These are phyloP conservation scores for Ceratocystis cubensis DNA, from an alignment of 2,329 filamentous ascomycete species.

Conservation along the genomic window DNA sequence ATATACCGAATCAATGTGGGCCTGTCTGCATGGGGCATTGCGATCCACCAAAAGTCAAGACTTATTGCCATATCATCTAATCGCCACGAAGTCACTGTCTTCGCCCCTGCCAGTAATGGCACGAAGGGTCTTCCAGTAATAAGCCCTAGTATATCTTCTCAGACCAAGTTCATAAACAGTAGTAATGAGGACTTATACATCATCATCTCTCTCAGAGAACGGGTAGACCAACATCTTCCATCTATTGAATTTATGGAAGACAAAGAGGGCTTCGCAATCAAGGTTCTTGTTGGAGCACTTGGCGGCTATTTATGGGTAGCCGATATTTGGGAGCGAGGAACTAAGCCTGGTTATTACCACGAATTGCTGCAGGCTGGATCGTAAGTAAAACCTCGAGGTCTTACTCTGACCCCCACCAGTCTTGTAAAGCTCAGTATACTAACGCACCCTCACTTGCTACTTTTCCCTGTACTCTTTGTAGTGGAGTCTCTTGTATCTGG, in stretches of 20 bases:
- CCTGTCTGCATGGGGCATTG: slow-evolving; percentile 14
- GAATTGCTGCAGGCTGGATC: not conserved
- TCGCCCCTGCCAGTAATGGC: slow-evolving; percentile 31
- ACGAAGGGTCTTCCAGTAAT: slow-evolving; percentile 1
- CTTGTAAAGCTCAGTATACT: not conserved
- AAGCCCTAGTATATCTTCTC: not conserved
- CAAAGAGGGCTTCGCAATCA: slow-evolving; percentile 36
- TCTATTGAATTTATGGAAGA: slow-evolving; percentile 41
- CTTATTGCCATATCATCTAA: slow-evolving; percentile 55
- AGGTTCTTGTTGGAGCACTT: slow-evolving; percentile 41
- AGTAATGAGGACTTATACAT: not conserved
- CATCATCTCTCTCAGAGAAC: not conserved
- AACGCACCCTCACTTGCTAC: not conserved
- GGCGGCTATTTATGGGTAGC: slow-evolving; percentile 37
- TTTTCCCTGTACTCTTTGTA: not conserved
- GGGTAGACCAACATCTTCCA: slow-evolving; percentile 35
- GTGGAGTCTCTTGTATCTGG: slow-evolving; percentile 1
- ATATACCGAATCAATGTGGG: slow-evolving; percentile 48
- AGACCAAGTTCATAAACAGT: not conserved
- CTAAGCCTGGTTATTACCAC: slow-evolving; percentile 1
- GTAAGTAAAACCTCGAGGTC: not conserved
- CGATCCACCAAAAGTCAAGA: slow-evolving; percentile 18
- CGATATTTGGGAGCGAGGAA: slow-evolving; percentile 37
- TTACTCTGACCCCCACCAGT: not conserved
- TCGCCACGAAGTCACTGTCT: slow-evolving; percentile 41